Evolutionary conservation across 2,329 filamentous ascomycete species (phyloP).

Genomic region (Allantophomopsis lycopodina): DNA sequence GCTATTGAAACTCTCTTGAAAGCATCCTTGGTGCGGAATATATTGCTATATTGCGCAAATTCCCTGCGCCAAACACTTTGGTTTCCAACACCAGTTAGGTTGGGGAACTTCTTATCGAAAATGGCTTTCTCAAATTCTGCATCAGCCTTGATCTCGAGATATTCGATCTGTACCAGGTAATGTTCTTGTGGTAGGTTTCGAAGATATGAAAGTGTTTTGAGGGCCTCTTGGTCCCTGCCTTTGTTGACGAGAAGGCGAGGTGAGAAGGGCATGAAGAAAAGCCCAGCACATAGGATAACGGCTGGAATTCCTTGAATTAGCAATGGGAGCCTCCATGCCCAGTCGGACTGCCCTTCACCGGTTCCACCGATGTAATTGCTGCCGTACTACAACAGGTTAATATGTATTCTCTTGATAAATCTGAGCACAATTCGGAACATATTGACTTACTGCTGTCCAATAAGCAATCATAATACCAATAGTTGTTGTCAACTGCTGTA

Average conservation of each 20-base stretch:
- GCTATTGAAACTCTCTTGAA: slow-evolving; percentile 28
- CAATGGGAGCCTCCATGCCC: slow-evolving; percentile 21
- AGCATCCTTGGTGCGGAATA: slow-evolving; percentile 31
- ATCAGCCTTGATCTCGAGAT: slow-evolving; percentile 16
- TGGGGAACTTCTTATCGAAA: slow-evolving; percentile 28
- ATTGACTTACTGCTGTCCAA: slow-evolving; percentile 17
- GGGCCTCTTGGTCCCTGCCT: slow-evolving; percentile 16
- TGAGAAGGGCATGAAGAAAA: slow-evolving; percentile 8
- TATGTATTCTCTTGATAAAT: too few relatives aligned
- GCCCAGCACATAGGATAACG: slow-evolving; percentile 5
- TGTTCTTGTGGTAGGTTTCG: slow-evolving; percentile 10
- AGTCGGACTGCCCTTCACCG: slow-evolving; percentile 25
- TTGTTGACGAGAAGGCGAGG: slow-evolving; percentile 17
- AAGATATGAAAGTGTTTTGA: slow-evolving; percentile 10
- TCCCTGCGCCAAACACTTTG: slow-evolving; percentile 27
- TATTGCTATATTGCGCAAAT: slow-evolving; percentile 34
- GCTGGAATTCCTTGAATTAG: slow-evolving; percentile 10
- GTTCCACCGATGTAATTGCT: slow-evolving; percentile 32
- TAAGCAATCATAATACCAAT: slow-evolving; percentile 33
- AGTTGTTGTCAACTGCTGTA: slow-evolving; percentile 47
- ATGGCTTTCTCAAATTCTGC: slow-evolving; percentile 22
- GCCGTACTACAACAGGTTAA: slow-evolving; percentile 16
- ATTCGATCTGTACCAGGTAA: slow-evolving; percentile 12
- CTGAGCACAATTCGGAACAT: too few relatives aligned
- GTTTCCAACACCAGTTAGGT: slow-evolving; percentile 24